These are phyloP conservation scores for Lentinus polychrous DNA, from an alignment of 1,284 basidiomycete genomes.

Conservation along the genomic window DNA sequence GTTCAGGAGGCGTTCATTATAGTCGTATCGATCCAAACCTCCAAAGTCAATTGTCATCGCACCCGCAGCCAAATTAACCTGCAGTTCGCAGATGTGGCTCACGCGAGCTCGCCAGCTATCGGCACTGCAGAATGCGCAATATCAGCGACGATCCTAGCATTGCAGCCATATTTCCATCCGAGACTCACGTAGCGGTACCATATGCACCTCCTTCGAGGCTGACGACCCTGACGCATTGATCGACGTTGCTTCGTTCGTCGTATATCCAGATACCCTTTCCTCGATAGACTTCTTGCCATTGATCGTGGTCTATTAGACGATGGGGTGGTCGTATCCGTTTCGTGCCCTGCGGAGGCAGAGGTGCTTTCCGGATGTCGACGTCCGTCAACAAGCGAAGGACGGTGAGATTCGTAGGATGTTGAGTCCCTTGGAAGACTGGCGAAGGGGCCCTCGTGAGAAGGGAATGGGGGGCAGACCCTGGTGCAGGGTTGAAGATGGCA, in stretches of 20 bases:
- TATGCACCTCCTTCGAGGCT: slow-evolving; percentile 52
- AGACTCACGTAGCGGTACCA: slow-evolving; percentile 66
- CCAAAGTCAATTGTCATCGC: slow-evolving; percentile 70
- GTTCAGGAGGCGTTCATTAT: slow-evolving; percentile 53
- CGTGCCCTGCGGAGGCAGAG: slow-evolving; percentile 35
- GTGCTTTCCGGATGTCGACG: slow-evolving; percentile 50
- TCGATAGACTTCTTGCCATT: slow-evolving; percentile 67
- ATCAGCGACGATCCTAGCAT: too few relatives aligned
- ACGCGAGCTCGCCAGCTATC: slow-evolving; percentile 74
- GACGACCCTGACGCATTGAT: slow-evolving; percentile 58
- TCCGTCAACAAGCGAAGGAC: slow-evolving; percentile 68
- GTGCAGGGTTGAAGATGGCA: slow-evolving; percentile 40
- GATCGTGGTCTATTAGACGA: slow-evolving; percentile 52
- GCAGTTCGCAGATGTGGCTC: slow-evolving; percentile 64
- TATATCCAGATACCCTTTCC: slow-evolving; percentile 72
- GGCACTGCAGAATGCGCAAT: slow-evolving; percentile 43
- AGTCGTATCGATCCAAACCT: slow-evolving; percentile 68
- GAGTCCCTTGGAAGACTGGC: neutral
- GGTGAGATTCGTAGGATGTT: slow-evolving; percentile 45
- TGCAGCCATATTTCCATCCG: too few relatives aligned
- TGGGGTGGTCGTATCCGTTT: slow-evolving; percentile 42
- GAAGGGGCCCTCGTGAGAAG: slow-evolving; percentile 33
- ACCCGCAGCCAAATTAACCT: slow-evolving; percentile 56
- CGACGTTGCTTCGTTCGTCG: slow-evolving; percentile 55
- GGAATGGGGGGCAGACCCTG: slow-evolving; percentile 31